phyloP scores from a whole-genome alignment of 208 protist genomes.

The Phytomonas sp. region DNA sequence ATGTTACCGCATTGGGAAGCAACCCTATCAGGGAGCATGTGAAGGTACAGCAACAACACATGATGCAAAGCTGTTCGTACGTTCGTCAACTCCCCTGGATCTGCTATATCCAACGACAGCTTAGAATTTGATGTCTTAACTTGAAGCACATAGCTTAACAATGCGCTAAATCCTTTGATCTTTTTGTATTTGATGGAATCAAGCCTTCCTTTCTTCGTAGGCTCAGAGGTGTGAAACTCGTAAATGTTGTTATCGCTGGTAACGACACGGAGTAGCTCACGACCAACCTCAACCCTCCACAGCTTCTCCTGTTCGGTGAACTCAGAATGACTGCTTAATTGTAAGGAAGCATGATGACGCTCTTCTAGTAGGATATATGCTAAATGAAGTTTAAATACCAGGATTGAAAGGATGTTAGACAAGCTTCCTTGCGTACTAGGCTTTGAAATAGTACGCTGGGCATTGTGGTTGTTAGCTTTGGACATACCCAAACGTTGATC shows the following conservation, averaged over 20 bases:
- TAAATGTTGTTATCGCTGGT: neutral
- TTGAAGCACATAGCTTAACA: neutral
- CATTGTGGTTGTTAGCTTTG: neutral
- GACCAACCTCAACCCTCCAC: neutral
- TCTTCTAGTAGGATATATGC: neutral
- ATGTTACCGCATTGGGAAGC: neutral
- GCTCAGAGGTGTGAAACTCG: neutral
- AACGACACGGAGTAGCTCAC: neutral
- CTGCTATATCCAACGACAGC: neutral
- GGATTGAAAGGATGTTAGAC: neutral
- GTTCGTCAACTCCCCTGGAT: neutral
- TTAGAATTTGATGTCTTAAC: neutral
- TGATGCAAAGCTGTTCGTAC: neutral
- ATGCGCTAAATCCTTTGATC: neutral
- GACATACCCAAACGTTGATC: neutral
- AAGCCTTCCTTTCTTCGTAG: neutral
- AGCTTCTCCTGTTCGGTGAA: neutral
- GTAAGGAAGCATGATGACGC: neutral
- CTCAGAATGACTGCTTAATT: neutral
- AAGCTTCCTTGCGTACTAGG: neutral
- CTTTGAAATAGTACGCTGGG: neutral
- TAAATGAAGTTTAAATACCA: neutral
- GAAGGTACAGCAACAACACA: neutral
- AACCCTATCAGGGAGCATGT: neutral
- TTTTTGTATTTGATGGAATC: neutral